phyloP scores from a whole-genome alignment of 495 filamentous ascomycete genomes.

The Evernia prunastri region DNA sequence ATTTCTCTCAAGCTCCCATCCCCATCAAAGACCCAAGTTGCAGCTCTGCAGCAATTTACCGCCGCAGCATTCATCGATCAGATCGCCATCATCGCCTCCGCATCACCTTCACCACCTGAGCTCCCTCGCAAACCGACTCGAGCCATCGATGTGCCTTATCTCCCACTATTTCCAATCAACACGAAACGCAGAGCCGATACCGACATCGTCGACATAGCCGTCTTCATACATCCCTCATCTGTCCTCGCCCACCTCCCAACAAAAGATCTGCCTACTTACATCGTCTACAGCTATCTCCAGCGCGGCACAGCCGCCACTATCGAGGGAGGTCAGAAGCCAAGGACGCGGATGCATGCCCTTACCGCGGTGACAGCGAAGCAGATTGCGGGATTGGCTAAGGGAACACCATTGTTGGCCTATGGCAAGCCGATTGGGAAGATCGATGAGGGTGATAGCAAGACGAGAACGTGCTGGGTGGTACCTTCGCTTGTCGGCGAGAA shows the following conservation, averaged over 20 bases:
- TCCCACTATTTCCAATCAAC: conserved; percentile 68
- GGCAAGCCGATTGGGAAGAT: conserved; percentile 87
- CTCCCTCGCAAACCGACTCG: conserved; percentile 63
- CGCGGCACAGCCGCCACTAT: conserved; percentile 49
- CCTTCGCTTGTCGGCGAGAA: conserved; percentile 62
- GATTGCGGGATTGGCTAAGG: conserved; percentile 73
- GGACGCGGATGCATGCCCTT: conserved; percentile 83
- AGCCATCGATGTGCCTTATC: conserved; percentile 83
- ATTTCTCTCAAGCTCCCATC: conserved; percentile 56
- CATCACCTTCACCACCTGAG: conserved; percentile 67
- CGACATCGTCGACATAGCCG: conserved; percentile 45
- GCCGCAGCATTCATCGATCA: conserved; percentile 94
- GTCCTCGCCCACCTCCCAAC: conserved; percentile 63
- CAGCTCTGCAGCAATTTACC: conserved; percentile 81
- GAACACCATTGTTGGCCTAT: conserved; percentile 76
- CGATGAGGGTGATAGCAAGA: conserved; percentile 49
- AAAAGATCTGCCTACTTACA: conserved; percentile 72
- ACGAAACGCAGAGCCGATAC: conserved; percentile 31
- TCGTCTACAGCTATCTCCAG: conserved; percentile 83
- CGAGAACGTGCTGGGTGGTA: conserved; percentile 75
- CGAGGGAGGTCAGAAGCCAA: conserved; percentile 50
- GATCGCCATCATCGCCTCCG: conserved; percentile 86
- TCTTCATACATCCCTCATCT: conserved; percentile 85
- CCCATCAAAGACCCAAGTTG: conserved; percentile 64
- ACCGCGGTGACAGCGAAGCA: conserved; percentile 68